Conservation (phyloP, 176 grass and related monocot genomes). For the Echinochloa phyllopogon region DNA sequence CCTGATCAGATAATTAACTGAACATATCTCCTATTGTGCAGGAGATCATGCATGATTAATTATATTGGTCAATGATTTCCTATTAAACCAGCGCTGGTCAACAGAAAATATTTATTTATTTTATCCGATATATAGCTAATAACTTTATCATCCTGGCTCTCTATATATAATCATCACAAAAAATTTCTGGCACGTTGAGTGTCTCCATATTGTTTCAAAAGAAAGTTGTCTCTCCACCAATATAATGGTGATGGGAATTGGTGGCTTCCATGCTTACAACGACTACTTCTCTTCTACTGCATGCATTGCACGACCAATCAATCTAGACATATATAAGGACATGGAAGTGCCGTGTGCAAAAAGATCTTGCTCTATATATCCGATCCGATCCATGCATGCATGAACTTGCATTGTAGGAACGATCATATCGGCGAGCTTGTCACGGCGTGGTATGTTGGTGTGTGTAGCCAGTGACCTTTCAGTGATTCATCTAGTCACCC, state of each 20-base stretch:
- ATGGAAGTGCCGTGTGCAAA: background rate
- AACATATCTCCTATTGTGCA: too few relatives aligned
- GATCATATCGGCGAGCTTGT: background rate
- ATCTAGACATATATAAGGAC: background rate
- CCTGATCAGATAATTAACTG: too few relatives aligned
- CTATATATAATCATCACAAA: too few relatives aligned
- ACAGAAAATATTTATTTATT: too few relatives aligned
- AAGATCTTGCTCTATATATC: background rate
- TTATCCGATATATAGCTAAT: too few relatives aligned
- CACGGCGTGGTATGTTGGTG: background rate
- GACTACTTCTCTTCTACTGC: background rate
- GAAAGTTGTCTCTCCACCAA: background rate
- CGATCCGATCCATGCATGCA: background rate
- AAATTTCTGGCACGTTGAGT: background rate
- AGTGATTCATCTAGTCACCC: conserved; percentile 55
- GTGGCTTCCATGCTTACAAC: background rate
- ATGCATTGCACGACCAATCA: background rate
- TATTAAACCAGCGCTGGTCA: too few relatives aligned
- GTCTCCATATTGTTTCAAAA: too few relatives aligned
- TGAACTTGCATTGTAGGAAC: background rate
- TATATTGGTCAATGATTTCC: too few relatives aligned
- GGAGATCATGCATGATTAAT: too few relatives aligned
- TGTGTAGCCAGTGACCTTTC: conserved; percentile 16
- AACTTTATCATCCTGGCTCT: too few relatives aligned
- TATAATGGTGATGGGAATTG: background rate